These are phyloP conservation scores for Abrus pulchellus DNA, from an alignment of 306 rosid species.

Conservation along the genomic window DNA sequence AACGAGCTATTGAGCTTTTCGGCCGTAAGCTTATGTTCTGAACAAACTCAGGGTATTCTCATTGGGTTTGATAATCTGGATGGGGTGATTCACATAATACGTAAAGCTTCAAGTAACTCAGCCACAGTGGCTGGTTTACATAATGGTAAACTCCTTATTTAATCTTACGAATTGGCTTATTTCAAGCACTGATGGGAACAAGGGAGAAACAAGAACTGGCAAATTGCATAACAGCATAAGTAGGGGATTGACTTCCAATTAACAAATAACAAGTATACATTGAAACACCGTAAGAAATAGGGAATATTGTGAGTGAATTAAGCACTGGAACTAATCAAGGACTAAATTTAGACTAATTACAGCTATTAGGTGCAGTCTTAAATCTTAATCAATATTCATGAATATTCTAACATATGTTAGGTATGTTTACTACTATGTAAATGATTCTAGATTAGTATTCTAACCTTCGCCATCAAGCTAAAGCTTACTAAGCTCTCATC, in stretches of 20 bases:
- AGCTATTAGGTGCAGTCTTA: no score
- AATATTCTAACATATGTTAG: no score
- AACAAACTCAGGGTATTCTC: conserved; percentile 76
- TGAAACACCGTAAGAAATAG: no score
- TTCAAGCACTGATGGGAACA: not conserved
- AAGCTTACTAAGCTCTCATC: not conserved
- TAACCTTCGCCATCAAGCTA: not conserved
- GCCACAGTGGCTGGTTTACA: conserved; percentile 70
- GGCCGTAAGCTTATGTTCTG: conserved; percentile 34
- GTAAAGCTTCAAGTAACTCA: conserved; percentile 82
- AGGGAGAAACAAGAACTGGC: not conserved
- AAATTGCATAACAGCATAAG: no score
- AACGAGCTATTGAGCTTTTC: conserved; percentile 21
- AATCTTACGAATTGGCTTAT: not conserved
- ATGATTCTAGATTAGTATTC: no score
- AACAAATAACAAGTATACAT: no score
- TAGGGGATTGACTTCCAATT: no score
- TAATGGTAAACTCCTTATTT: conserved; percentile 62
- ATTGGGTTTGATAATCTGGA: conserved; percentile 91
- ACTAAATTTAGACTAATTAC: no score
- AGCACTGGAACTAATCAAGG: no score
- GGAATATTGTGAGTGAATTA: not conserved
- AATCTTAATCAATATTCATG: not conserved
- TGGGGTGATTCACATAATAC: conserved; percentile 72
- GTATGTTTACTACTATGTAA: no score